phyloP scores from a whole-genome alignment of 2,329 filamentous ascomycete genomes.

The Davidsoniella eucalypti region DNA sequence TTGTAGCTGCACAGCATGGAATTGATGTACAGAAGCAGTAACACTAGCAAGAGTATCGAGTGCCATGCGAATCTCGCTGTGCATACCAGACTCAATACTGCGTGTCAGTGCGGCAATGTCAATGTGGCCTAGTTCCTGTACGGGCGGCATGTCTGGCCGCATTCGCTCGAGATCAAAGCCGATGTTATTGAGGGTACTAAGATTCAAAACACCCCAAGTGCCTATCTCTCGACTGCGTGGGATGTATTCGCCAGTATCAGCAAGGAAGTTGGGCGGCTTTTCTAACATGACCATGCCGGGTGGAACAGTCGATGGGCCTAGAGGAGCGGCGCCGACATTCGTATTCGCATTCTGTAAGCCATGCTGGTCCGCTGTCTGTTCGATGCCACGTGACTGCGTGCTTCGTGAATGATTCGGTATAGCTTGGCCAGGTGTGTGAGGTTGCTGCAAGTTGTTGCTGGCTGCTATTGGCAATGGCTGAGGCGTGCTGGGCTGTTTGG shows the following conservation, averaged over 20 bases:
- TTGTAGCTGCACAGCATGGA: constrained; percentile 49
- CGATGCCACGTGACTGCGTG: background rate
- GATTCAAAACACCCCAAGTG: constrained; percentile 55
- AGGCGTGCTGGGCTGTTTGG: constrained; percentile 16
- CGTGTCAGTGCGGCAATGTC: constrained; percentile 82
- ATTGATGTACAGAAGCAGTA: constrained; percentile 41
- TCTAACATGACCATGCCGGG: constrained; percentile 16
- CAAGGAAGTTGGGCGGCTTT: constrained; percentile 6
- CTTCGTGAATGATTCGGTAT: constrained; percentile 22
- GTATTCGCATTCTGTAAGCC: background rate
- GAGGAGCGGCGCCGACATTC: background rate
- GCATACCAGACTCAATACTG: constrained; percentile 78
- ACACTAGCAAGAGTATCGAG: constrained; percentile 67
- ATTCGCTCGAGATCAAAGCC: constrained; percentile 49
- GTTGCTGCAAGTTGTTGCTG: constrained; percentile 13
- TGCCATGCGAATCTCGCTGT: constrained; percentile 76
- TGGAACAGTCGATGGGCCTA: constrained; percentile 19
- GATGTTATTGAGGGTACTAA: constrained; percentile 46
- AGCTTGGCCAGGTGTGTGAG: constrained; percentile 16
- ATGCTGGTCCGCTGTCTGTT: background rate
- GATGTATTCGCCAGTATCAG: constrained; percentile 30
- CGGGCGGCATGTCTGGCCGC: constrained; percentile 58
- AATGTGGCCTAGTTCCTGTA: constrained; percentile 68
- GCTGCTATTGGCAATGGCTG: constrained; percentile 15
- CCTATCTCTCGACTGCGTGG: constrained; percentile 38